Percentiles rank a stretch among this genome's conserved stretches.
phyloP scores from a whole-genome alignment of 208 protist genomes.

The Naegleria gruberi region DNA sequence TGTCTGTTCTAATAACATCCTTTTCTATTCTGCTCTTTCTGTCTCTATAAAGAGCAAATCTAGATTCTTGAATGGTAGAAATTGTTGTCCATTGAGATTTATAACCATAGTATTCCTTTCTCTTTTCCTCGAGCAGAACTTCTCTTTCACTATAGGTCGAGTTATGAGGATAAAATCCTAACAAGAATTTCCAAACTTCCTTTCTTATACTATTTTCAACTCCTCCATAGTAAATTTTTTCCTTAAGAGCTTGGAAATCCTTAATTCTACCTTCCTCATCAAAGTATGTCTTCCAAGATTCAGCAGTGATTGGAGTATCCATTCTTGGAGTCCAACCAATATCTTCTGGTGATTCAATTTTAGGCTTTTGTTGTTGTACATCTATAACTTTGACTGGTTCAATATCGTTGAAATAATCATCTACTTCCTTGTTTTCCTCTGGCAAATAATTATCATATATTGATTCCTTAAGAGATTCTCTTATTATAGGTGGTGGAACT shows the following conservation, averaged over 20 bases:
- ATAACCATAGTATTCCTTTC: constrained; percentile 49
- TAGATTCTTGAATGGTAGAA: constrained; percentile 52
- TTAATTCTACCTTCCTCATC: neutral
- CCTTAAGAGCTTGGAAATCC: neutral
- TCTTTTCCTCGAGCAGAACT: constrained; percentile 32
- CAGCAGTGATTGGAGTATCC: neutral
- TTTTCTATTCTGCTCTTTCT: constrained; percentile 59
- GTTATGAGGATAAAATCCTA: constrained; percentile 45
- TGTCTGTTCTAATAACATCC: constrained; percentile 71
- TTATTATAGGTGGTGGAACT: neutral
- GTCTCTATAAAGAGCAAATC: constrained; percentile 55
- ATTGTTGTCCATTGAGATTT: constrained; percentile 64
- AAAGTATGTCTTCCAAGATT: neutral
- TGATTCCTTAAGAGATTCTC: neutral
- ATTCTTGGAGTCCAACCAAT: neutral
- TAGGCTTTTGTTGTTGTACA: neutral
- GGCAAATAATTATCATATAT: neutral
- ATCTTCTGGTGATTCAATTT: neutral
- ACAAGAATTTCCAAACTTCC: constrained; percentile 64
- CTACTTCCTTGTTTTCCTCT: neutral
- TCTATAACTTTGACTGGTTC: neutral
- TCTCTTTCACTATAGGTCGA: constrained; percentile 43
- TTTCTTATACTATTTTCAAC: constrained; percentile 44
- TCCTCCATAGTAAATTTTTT: constrained; percentile 42
- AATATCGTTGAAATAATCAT: no score